A percentile compares a stretch with the other conserved stretches of the same genome.
These are phyloP conservation scores for Xylariaceae sp. DNA, from an alignment of 2,329 filamentous ascomycete genomes.

Conservation along the genomic window DNA sequence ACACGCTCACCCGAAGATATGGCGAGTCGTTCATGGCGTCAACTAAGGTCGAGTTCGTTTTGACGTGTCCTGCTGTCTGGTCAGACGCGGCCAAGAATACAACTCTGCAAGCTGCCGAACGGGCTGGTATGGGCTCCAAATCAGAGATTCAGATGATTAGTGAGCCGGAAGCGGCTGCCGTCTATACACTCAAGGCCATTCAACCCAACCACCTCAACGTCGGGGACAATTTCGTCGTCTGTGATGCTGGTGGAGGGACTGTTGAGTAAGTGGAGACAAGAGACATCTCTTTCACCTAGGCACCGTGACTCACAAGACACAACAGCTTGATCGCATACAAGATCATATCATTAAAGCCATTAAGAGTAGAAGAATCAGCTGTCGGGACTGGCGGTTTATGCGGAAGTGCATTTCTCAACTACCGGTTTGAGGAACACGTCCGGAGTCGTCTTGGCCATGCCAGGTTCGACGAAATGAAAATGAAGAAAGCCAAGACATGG, in stretches of 20 bases:
- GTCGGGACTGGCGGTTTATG: constrained; percentile 76
- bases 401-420: constrained; percentile 75
- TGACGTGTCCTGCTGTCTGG: constrained; percentile 82
- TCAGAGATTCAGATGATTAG: constrained; percentile 74
- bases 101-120: constrained; percentile 71
- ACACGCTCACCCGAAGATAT: constrained; percentile 69
- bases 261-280: constrained; percentile 55
- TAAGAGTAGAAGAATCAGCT: constrained; percentile 73
- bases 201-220: constrained; percentile 69
- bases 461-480: constrained; percentile 69
- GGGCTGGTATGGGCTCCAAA: constrained; percentile 70
- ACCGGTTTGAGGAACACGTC: constrained; percentile 75
- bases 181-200: constrained; percentile 76
- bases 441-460: constrained; percentile 61
- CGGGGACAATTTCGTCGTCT: constrained; percentile 63
- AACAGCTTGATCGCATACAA: constrained; percentile 71
- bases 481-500: constrained; percentile 75
- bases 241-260: constrained; percentile 59
- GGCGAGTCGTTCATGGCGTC: constrained; percentile 74
- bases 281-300: background rate
- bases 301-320: background rate
- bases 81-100: constrained; percentile 82
- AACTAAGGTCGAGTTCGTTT: constrained; percentile 72
- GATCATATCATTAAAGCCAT: constrained; percentile 67
- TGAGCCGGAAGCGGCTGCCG: constrained; percentile 75